Evolutionary conservation across 2,329 filamentous ascomycete species (phyloP), one percentile per base, ranked within the genome.

Genomic region (Diaporthe ampelina): DNA sequence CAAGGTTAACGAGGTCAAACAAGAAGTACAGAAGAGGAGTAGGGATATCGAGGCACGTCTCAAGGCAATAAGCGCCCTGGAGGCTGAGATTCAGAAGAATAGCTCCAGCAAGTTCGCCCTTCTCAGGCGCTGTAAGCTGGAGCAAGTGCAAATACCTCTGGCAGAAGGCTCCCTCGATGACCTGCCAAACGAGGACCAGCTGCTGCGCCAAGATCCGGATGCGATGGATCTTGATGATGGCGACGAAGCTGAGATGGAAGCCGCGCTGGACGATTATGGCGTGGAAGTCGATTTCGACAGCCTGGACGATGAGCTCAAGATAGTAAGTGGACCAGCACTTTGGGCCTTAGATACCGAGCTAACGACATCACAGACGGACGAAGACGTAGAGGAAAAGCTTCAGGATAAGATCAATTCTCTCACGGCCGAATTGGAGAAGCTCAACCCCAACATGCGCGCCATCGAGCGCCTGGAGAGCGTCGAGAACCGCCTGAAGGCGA

Each of bases 381-480:
- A 94, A 73, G 88, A 91, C 75, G 85, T 93, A 32, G 96, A 98
- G 80, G 91, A 94, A 59, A 88, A 89, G 74, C 88, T 99, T 1
- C 90, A 93, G 70, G 94, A 97, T 71, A 93, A 92, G 79, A 95
- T 99, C 77, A 87, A 89, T 26, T 88, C 89, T 37, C 88, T 99
- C 13, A 92, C 92, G 58, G 86, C 89, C 43, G 94, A 98, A 78
- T 90, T 99, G 26, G 95, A 98, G 81, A 98, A 98, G 84, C 92
- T 98, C 83, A 95, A 97, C 76, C 97, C 97, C 35, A 98, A 99
- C 83, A 97, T 98, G 91, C 94, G 96, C 79, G 97, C 96, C 11
- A 95, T 95, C 83, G 95, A 98, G 81, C 94, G 96, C 67, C 88
- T 99, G 7, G 94, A 97, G 81, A 93, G 92, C 29, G 95, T 97